phyloP scores from a whole-genome alignment of 192 early-diverging fungal species.

The Mortierella hygrophila region DNA sequence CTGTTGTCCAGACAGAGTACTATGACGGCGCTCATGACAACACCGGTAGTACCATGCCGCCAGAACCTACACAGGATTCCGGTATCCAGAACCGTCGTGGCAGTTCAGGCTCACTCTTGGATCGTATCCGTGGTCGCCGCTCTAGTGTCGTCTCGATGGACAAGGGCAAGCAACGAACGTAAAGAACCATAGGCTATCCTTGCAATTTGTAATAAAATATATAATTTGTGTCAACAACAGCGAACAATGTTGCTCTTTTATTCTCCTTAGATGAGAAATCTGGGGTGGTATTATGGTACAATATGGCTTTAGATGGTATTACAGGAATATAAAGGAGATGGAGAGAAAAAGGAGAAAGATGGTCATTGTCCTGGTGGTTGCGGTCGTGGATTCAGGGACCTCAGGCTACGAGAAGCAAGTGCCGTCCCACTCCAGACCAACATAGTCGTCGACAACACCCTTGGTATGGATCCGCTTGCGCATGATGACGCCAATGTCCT shows the following conservation, averaged over 20 bases:
- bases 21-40: conserved; percentile 13
- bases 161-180: conserved; percentile 35
- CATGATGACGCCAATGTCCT: conserved; percentile 55
- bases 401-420: conserved; percentile 17
- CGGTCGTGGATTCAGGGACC: too few species aligned
- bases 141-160: background rate
- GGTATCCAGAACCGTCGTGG: background rate
- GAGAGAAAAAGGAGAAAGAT: background rate
- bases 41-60: background rate
- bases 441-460: conserved; percentile 34
- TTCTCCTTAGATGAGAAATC: background rate
- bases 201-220: too few species aligned
- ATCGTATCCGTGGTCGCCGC: conserved; percentile 25
- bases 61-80: conserved; percentile 3
- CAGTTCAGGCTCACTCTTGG: conserved; percentile 2
- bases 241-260: background rate
- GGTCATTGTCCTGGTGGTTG: too few species aligned
- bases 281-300: background rate
- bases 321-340: background rate
- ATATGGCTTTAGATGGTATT: background rate
- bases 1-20: conserved; percentile 20
- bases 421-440: conserved; percentile 45
- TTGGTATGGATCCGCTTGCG: conserved; percentile 40
- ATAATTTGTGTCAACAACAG: too few species aligned
- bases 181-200: background rate